These are phyloP conservation scores for Aspergillus aculeatus DNA, from an alignment of 2,329 filamentous ascomycete genomes.

Conservation along the genomic window DNA sequence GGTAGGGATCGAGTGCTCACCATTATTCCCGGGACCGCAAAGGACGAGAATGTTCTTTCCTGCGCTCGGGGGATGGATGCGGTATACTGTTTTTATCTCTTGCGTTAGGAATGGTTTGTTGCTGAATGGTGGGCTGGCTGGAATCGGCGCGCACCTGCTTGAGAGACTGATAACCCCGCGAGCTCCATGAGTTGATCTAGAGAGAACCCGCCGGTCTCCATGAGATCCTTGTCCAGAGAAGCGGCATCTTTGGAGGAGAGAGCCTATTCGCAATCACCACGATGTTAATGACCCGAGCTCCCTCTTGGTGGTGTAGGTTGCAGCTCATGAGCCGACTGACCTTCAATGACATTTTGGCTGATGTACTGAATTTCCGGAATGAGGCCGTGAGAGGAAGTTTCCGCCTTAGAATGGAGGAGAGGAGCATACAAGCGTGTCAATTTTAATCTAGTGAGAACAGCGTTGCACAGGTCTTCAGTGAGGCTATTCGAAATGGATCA, in stretches of 20 bases:
- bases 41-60: slow-evolving; percentile 77
- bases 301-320: not conserved
- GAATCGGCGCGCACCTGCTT: slow-evolving; percentile 64
- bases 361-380: slow-evolving; percentile 27
- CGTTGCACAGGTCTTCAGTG: not conserved
- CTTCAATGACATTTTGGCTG: slow-evolving; percentile 44
- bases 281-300: no score
- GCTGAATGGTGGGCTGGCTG: not conserved
- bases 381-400: slow-evolving; percentile 11
- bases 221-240: slow-evolving; percentile 88
- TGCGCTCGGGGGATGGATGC: slow-evolving; percentile 71
- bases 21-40: slow-evolving; percentile 79
- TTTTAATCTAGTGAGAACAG: not conserved
- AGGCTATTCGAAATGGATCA: not conserved
- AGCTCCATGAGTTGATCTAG: slow-evolving; percentile 97
- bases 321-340: slow-evolving; percentile 21
- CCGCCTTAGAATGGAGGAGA: slow-evolving; percentile 13
- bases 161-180: slow-evolving; percentile 86
- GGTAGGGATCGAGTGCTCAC: slow-evolving; percentile 27
- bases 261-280: slow-evolving; percentile 55
- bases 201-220: slow-evolving; percentile 82
- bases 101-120: not conserved
- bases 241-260: slow-evolving; percentile 84
- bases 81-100: slow-evolving; percentile 64
- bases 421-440: slow-evolving; percentile 30